Percentiles rank a stretch among this genome's conserved stretches.
These are phyloP conservation scores for Carex pumila DNA, from an alignment of 176 grass and related monocot species.

Conservation along the genomic window DNA sequence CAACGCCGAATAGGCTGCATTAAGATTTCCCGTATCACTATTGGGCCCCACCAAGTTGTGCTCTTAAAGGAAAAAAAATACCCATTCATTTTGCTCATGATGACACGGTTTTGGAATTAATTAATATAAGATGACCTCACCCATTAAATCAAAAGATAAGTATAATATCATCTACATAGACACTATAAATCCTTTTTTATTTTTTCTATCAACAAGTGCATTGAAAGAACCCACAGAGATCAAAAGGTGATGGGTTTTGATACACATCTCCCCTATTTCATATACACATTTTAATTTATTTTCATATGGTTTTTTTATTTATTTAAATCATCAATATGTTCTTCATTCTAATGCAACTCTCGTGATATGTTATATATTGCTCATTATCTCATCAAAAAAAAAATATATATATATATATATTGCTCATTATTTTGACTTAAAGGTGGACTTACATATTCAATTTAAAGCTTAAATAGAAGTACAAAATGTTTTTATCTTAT, in stretches of 20 bases:
- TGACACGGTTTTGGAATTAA: slow-evolving; percentile 47
- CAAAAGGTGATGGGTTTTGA: slow-evolving; percentile 22
- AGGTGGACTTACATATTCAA: background rate
- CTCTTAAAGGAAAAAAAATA: slow-evolving; percentile 51
- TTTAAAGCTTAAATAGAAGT: background rate
- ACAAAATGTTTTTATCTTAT: background rate
- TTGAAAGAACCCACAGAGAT: slow-evolving; percentile 45
- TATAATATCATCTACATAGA: slow-evolving; percentile 41
- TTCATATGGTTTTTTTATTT: background rate
- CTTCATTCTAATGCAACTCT: no score
- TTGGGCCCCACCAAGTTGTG: slow-evolving; percentile 66
- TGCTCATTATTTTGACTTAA: no score
- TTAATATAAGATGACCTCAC: slow-evolving; percentile 68
- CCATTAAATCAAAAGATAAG: slow-evolving; percentile 30
- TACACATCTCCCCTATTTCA: background rate
- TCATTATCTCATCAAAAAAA: no score
- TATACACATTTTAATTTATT: no score
- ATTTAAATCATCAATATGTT: background rate
- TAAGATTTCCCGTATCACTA: slow-evolving; percentile 81
- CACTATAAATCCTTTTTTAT: slow-evolving; percentile 38
- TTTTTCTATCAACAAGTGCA: slow-evolving; percentile 42
- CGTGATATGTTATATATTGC: no score
- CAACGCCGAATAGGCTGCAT: slow-evolving; percentile 72
- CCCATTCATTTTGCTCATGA: slow-evolving; percentile 60
- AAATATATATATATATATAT: no score